phyloP scores from a whole-genome alignment of 345 rosid species.

The Acer saccharum region DNA sequence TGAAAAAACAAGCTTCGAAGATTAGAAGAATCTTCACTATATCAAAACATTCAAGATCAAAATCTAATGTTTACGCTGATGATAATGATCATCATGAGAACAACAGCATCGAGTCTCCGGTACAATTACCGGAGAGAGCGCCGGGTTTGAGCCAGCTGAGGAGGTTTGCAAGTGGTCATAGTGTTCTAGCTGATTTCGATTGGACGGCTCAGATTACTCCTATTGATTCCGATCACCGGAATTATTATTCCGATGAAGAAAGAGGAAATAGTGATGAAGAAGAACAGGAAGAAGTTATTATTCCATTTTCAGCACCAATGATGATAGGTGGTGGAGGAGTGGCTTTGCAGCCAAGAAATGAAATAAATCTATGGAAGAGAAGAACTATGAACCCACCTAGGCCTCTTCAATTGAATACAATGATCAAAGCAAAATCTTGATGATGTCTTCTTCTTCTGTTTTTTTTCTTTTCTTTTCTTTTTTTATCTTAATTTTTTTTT shows the following conservation, averaged over 20 bases:
- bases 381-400: slow-evolving; percentile 78
- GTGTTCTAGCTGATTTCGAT: slow-evolving; percentile 55
- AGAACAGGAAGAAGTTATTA: slow-evolving; percentile 37
- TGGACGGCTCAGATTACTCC: slow-evolving; percentile 70
- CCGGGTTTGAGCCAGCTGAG: slow-evolving; percentile 78
- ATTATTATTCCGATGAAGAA: slow-evolving; percentile 59
- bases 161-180: slow-evolving; percentile 76
- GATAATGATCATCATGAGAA: slow-evolving; percentile 6
- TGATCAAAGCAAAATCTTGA: slow-evolving; percentile 11
- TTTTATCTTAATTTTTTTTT: background rate
- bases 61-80: slow-evolving; percentile 19
- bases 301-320: slow-evolving; percentile 83
- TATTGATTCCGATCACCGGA: slow-evolving; percentile 38
- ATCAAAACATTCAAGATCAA: slow-evolving; percentile 18
- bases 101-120: background rate
- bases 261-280: slow-evolving; percentile 25
- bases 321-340: slow-evolving; percentile 29
- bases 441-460: background rate
- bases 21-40: slow-evolving; percentile 47
- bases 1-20: slow-evolving; percentile 35
- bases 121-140: slow-evolving; percentile 31
- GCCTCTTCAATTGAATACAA: slow-evolving; percentile 57
- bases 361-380: slow-evolving; percentile 88
- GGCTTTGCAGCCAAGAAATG: slow-evolving; percentile 57
- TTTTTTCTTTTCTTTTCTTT: background rate